Evolutionary conservation across 1,284 basidiomycete species (phyloP).

Genomic region (Rhodotorula sp.): DNA sequence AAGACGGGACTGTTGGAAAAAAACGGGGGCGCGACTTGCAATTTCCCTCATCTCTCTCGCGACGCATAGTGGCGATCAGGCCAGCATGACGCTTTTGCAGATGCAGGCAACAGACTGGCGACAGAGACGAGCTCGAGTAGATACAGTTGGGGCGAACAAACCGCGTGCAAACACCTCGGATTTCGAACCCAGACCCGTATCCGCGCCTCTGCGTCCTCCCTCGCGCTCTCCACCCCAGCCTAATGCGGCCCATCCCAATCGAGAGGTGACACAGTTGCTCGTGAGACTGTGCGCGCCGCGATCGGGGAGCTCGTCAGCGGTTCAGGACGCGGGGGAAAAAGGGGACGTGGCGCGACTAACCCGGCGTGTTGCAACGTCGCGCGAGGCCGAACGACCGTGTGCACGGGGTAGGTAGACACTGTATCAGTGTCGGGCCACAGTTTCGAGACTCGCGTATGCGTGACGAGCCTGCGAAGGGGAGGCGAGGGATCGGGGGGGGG

Average conservation of each 20-base stretch:
- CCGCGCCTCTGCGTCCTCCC: neutral
- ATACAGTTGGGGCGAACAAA: neutral
- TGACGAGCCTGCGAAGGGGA: too few relatives aligned
- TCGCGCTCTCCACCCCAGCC: neutral
- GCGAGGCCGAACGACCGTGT: too few relatives aligned
- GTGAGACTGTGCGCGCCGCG: constrained; percentile 2
- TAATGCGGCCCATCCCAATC: too few relatives aligned
- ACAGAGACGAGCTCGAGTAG: too few relatives aligned
- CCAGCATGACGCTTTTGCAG: too few relatives aligned
- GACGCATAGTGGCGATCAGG: too few relatives aligned
- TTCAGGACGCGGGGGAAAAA: neutral
- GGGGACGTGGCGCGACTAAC: constrained; percentile 3
- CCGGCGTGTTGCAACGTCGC: too few relatives aligned
- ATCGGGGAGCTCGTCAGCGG: neutral
- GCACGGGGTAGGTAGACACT: too few relatives aligned
- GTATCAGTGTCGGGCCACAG: too few relatives aligned
- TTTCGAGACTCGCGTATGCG: too few relatives aligned
- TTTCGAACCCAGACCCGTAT: neutral
- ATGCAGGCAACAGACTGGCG: too few relatives aligned
- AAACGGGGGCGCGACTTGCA: neutral
- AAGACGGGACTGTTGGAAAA: neutral
- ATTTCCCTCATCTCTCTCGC: neutral
- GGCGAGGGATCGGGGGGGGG: too few relatives aligned
- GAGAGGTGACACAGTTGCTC: neutral
- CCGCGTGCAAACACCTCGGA: neutral